Evolutionary conservation across 73 alveolate species (phyloP).

Genomic region (Paramecium sonneborni): DNA sequence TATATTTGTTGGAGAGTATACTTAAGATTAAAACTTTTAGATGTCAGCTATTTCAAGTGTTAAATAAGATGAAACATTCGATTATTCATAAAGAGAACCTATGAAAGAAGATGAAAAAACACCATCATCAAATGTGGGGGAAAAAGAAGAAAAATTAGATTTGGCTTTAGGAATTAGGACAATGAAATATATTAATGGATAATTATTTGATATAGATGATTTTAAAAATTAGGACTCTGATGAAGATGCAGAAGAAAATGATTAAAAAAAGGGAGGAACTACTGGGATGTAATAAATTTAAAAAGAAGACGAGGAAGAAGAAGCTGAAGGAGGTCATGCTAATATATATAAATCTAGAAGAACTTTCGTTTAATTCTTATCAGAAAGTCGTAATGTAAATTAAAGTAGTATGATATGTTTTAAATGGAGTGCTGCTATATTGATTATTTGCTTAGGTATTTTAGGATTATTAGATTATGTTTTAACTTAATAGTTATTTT

Average conservation of each 20-base stretch:
- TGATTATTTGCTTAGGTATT: slow-evolving; percentile 25
- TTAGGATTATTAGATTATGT: slow-evolving; percentile 60
- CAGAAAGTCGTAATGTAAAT: slow-evolving; percentile 38
- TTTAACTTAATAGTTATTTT: slow-evolving; percentile 37
- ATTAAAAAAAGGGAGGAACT: slow-evolving; percentile 13
- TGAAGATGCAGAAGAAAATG: slow-evolving; percentile 62
- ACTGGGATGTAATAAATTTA: background rate
- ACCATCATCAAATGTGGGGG: background rate
- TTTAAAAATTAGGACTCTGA: slow-evolving; percentile 58
- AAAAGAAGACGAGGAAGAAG: slow-evolving; percentile 48
- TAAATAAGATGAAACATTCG: slow-evolving; percentile 47
- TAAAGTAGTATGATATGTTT: slow-evolving; percentile 55
- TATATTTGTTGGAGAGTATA: background rate
- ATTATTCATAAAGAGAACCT: slow-evolving; percentile 57
- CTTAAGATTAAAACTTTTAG: slow-evolving; percentile 36
- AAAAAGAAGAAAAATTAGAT: slow-evolving; percentile 36
- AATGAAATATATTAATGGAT: slow-evolving; percentile 17
- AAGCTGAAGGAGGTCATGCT: slow-evolving; percentile 63
- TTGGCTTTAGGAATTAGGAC: slow-evolving; percentile 61
- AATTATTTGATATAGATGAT: slow-evolving; percentile 62
- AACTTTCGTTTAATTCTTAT: slow-evolving; percentile 45
- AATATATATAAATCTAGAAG: slow-evolving; percentile 59
- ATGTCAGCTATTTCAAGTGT: slow-evolving; percentile 56
- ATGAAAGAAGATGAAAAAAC: slow-evolving; percentile 56
- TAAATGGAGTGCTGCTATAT: slow-evolving; percentile 60